Base-by-base conservation (phyloP, 2,329 filamentous ascomycete species). In the Curvularia sp. region DNA sequence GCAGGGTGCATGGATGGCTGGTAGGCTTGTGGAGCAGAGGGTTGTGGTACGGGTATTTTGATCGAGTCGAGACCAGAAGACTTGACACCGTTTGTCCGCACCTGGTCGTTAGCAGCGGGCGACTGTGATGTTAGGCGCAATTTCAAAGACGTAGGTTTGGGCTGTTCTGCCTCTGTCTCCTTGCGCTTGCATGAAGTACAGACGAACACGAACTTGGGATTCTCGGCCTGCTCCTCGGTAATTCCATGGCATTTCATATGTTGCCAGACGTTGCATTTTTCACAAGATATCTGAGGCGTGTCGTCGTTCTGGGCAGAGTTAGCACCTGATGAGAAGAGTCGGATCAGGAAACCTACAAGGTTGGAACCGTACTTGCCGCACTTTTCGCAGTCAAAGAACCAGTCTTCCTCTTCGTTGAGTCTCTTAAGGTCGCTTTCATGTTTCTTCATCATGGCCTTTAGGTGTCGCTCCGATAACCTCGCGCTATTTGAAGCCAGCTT, bases 251-350 rank as follows among this genome's bases (percentile, higher is more conserved):
- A 99, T 69, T 90, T 92, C 81, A 93, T 96, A 74, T 99, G 95
- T 75, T 98, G 94, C 95, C 95, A 99, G 47, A 96, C 89, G 73
- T 89, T 96, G 81, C 95, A 99, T 66, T 84, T 88, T 73, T 99
- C 95, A 78, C 95, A 99, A 27, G 93, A 91, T 64, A 99, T 88
- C 74, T 93, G 97, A 74, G 97, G 93, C 7, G 92, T 89, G 34
- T 95, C 95, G 74, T 98, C 95, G 69, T 99, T 95, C 83, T 86
- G 61, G 15, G 27, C 30, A 51, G 75, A 25, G 69, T 66, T 41
- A 61, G 59, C 34, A 57, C 30, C 51, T 18, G 10, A 15, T 30
- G 28, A 49, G 12, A 23, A 41, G 34, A 34, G 43, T 23, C 32
- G 36, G 47, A 2, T 18, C 46, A 6, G 19, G 2, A 10, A 23